Conservation (phyloP, 2,329 filamentous ascomycete genomes). For the Colletotrichum australisinense region DNA sequence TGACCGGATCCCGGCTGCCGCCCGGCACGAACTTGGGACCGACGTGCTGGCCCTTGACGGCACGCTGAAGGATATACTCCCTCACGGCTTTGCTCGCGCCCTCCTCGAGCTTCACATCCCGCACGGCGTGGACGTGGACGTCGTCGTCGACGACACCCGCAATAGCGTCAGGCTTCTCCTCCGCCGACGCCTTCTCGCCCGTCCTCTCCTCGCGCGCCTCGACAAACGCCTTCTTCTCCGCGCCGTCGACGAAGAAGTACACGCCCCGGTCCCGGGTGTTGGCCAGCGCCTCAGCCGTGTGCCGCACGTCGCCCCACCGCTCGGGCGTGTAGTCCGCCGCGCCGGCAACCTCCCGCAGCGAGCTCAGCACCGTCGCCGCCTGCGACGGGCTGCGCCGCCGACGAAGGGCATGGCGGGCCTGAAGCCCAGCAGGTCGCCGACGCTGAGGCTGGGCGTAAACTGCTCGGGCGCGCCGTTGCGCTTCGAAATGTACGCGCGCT, state of each 20-base stretch:
- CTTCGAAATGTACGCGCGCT: slow-evolving; percentile 41
- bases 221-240: slow-evolving; percentile 36
- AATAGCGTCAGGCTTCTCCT: no score
- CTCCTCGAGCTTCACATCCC: slow-evolving; percentile 43
- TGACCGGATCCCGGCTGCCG: slow-evolving; percentile 42
- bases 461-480: slow-evolving; percentile 37
- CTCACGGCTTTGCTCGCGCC: slow-evolving; percentile 47
- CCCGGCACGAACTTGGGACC: slow-evolving; percentile 44
- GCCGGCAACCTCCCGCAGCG: slow-evolving; percentile 49
- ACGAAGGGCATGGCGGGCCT: slow-evolving; percentile 45
- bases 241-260: slow-evolving; percentile 38
- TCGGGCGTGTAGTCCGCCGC: slow-evolving; percentile 37
- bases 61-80: slow-evolving; percentile 46
- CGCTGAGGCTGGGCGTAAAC: slow-evolving; percentile 50
- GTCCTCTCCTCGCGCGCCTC: slow-evolving; percentile 33
- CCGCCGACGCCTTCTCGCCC: slow-evolving; percentile 6
- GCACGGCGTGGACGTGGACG: slow-evolving; percentile 33
- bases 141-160: background rate
- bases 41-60: slow-evolving; percentile 51
- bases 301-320: background rate
- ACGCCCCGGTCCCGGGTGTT: background rate
- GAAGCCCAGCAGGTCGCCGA: slow-evolving; percentile 46
- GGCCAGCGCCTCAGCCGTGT: background rate
- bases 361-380: slow-evolving; percentile 47
- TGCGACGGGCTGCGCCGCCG: slow-evolving; percentile 28